These are phyloP conservation scores for Skeletonema marinoi DNA, from an alignment of 108 stramenopile species.

Conservation along the genomic window DNA sequence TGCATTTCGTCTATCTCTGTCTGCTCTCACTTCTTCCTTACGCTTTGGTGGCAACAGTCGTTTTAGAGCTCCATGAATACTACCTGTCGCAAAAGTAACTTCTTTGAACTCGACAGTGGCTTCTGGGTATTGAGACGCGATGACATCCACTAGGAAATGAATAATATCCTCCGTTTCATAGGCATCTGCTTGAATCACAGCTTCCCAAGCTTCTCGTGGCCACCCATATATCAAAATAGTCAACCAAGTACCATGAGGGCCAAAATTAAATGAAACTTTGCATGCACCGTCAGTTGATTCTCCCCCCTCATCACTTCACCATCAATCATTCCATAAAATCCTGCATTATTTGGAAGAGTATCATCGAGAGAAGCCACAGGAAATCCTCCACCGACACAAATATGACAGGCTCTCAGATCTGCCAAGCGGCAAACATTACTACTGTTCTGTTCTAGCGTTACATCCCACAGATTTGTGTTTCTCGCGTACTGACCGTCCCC, in stretches of 20 bases:
- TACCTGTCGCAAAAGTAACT: background rate
- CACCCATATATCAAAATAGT: background rate
- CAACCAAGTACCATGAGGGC: background rate
- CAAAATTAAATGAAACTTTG: background rate
- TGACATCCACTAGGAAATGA: background rate
- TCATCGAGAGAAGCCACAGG: conserved; percentile 1
- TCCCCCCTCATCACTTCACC: no score
- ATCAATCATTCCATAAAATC: background rate
- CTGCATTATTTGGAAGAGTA: background rate
- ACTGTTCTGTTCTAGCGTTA: background rate
- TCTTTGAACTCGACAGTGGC: conserved; percentile 1
- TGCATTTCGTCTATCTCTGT: background rate
- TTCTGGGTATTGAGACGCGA: background rate
- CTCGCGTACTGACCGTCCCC: background rate
- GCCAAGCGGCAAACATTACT: background rate
- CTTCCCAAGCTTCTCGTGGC: background rate
- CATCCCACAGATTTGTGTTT: background rate
- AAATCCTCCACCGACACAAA: conserved; percentile 7
- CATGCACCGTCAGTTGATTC: background rate
- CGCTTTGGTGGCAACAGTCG: background rate
- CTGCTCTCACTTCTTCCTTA: background rate
- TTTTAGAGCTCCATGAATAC: conserved; percentile 7
- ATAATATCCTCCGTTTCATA: background rate
- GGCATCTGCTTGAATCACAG: background rate
- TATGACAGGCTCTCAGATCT: conserved; percentile 1